Percentiles rank a stretch among this genome's conserved stretches.
Evolutionary conservation across 768 basidiomycete genomes (phyloP).

Genomic region (Boletus sensibilis): DNA sequence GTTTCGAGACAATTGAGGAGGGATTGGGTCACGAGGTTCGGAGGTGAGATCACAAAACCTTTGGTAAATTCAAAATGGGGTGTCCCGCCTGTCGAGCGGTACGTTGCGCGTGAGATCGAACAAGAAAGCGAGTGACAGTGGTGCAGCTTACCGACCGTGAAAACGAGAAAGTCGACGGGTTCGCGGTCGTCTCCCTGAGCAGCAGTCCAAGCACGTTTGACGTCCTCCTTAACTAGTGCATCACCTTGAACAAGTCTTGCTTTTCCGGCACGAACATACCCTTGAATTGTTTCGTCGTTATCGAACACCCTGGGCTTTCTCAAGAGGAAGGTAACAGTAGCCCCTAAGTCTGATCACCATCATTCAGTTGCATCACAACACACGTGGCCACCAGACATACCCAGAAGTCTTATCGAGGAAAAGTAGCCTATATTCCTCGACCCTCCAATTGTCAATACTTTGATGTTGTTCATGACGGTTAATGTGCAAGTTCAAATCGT

Average conservation of each 20-base stretch:
- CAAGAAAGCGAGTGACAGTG: background rate
- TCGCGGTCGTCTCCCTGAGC: constrained; percentile 26
- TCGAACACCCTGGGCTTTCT: constrained; percentile 55
- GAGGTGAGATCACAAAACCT: constrained; percentile 49
- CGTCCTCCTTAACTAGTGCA: constrained; percentile 51
- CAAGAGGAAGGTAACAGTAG: constrained; percentile 63
- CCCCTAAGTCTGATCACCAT: constrained; percentile 47
- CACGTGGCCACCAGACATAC: constrained; percentile 27
- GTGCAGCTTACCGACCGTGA: constrained; percentile 53
- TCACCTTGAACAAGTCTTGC: constrained; percentile 62
- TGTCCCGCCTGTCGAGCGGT: constrained; percentile 13
- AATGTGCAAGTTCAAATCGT: background rate
- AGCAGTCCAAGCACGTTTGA: constrained; percentile 51
- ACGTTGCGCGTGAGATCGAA: background rate
- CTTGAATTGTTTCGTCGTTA: constrained; percentile 50
- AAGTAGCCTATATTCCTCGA: constrained; percentile 58
- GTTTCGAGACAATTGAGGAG: constrained; percentile 57
- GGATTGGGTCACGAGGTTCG: constrained; percentile 57
- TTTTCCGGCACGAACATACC: constrained; percentile 47
- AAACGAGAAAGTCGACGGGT: constrained; percentile 54
- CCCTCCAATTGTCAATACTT: constrained; percentile 47
- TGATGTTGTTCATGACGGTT: constrained; percentile 20
- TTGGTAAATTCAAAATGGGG: constrained; percentile 46
- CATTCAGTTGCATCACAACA: background rate
- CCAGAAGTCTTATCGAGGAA: constrained; percentile 46